Evolutionary conservation across 805 yeast genomes (phyloP).

Genomic region (Cyberlindnera mycetangii): DNA sequence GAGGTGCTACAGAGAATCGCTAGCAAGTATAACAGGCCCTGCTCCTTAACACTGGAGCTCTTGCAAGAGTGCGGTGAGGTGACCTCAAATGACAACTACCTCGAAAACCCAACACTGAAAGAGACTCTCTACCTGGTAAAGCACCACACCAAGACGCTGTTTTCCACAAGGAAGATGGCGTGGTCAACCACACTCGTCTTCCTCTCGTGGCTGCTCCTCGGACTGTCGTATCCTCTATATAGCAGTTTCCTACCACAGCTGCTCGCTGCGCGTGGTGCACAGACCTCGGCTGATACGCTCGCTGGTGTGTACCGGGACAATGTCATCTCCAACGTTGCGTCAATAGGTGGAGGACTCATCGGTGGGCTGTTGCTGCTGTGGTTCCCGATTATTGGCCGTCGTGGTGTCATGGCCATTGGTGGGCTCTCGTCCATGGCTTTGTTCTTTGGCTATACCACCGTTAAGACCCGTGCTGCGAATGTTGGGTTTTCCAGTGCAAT

Average conservation of each 20-base stretch:
- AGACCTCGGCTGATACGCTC: constrained; percentile 37
- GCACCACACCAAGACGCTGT: constrained; percentile 41
- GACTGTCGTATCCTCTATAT: constrained; percentile 50
- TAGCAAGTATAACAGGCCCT: constrained; percentile 37
- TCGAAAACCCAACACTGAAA: constrained; percentile 27
- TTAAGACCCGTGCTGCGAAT: constrained; percentile 49
- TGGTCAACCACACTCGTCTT: constrained; percentile 39
- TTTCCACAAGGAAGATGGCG: constrained; percentile 38
- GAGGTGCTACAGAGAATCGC: constrained; percentile 44
- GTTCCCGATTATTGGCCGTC: constrained; percentile 41
- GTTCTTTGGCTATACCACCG: constrained; percentile 61
- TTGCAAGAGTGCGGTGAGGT: constrained; percentile 43
- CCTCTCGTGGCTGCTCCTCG: constrained; percentile 50
- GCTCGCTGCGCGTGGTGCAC: constrained; percentile 47
- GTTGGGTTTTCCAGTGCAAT: constrained; percentile 39
- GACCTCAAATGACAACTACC: constrained; percentile 27
- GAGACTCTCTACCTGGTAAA: constrained; percentile 30
- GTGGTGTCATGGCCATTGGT: constrained; percentile 54
- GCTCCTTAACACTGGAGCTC: constrained; percentile 43
- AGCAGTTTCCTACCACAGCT: constrained; percentile 50
- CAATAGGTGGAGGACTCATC: constrained; percentile 46
- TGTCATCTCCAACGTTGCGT: constrained; percentile 40
- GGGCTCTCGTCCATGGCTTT: constrained; percentile 52
- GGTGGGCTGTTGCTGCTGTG: constrained; percentile 39
- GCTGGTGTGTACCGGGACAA: constrained; percentile 45